phyloP scores from a whole-genome alignment of 2,329 filamentous ascomycete species.

The Pezicula neosporulosa region DNA sequence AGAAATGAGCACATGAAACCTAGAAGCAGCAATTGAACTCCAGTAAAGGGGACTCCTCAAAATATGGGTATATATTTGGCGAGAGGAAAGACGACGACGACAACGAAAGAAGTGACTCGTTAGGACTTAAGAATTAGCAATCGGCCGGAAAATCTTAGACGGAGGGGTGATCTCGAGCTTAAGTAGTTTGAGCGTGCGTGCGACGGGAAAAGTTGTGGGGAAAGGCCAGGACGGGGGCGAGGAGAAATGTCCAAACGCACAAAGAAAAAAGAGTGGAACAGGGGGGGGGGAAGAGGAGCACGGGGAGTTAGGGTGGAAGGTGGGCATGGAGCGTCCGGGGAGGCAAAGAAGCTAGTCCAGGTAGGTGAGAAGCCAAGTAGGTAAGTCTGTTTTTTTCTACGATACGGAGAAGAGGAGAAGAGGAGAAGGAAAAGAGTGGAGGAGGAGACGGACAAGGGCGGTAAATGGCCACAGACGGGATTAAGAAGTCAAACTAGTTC shows the following conservation, averaged over 20 bases:
- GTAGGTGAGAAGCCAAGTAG: too few relatives aligned
- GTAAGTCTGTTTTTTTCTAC: too few relatives aligned
- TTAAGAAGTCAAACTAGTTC: background rate
- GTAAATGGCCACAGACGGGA: background rate
- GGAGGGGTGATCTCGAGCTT: slow-evolving; percentile 9
- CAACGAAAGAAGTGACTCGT: too few relatives aligned
- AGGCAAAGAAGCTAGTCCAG: background rate
- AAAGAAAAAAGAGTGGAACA: background rate
- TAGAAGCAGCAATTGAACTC: background rate
- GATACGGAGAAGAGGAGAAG: too few relatives aligned
- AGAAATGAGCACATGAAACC: background rate
- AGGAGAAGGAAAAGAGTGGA: too few relatives aligned
- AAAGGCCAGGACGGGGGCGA: background rate
- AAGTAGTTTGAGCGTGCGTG: background rate
- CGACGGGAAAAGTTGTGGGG: background rate
- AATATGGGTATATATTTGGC: background rate
- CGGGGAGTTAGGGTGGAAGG: too few relatives aligned
- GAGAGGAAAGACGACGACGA: background rate
- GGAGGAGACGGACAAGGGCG: background rate
- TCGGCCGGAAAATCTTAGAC: slow-evolving; percentile 5
- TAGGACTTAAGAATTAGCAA: background rate
- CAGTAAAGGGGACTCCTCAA: background rate
- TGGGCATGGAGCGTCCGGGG: background rate
- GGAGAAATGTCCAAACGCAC: background rate
- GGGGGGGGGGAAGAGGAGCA: too few relatives aligned